Base-by-base conservation (phyloP, 225 moss, liverwort and hornwort genomes). In the Antitrichia curtipendula region DNA sequence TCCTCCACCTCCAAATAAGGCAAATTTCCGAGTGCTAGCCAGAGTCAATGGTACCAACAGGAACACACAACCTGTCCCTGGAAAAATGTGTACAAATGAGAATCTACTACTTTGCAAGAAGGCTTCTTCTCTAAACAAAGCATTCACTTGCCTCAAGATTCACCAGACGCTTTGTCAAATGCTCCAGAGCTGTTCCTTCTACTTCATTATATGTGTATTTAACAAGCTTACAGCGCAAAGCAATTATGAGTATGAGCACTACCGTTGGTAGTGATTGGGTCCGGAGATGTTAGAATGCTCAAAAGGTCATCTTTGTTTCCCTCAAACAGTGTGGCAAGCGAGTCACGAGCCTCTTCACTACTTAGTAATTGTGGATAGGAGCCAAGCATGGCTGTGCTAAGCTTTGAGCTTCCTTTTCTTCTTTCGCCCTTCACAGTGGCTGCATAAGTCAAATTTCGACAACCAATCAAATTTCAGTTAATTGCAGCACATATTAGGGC, bases 1-100 rank as follows among this genome's bases (percentile, higher is more conserved):
- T 83, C 94, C 94, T 65, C 94, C 94, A 88, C 92, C 92, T 88
- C 92, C 91, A 88, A 94, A 92, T 34, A 94, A 85, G 81, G 94
- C 90, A 85, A 94, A 92, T 75, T 83, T 91, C 63, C 89, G 91
- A 68, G 84, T 81, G 76, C 92, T 92, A 64, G 87, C 70, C 63
- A 89, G 71, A 86, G 87, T 89, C 74, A 94, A 62, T 76, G 94
- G 94, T 79, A 94, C 92, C 90, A 94, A 82, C 86, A 92, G 78
- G 84, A 94, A 94, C 36, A 91, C 84, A 78, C 76, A 90, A 74
- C 84, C 76, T 77, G 71, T 53, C 58, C 75, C 94, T 91, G 90
- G 36, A 90, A 83, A 84, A 64, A 36, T 45, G 45, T 40, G n/a
- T 65, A 31, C 86, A 82, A 68, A 84, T 84, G 43, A 86, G 86